Conservation (phyloP, 2,329 filamentous ascomycete genomes). For the Kalmusia sp. region DNA sequence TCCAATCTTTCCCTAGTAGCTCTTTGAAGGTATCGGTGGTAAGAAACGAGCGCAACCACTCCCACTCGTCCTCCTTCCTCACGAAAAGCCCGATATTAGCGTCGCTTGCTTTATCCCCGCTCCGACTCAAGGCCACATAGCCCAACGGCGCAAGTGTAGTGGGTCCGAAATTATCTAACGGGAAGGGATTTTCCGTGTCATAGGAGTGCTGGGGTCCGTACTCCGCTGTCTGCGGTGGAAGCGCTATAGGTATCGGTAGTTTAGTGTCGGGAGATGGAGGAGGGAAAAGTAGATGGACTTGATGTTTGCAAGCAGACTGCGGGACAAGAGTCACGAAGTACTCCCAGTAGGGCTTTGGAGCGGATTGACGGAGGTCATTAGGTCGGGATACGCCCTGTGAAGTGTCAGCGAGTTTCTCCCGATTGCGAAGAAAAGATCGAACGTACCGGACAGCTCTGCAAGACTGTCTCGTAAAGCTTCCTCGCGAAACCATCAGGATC, state of each 20-base stretch:
- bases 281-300: slow-evolving; percentile 20
- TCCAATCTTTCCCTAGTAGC: slow-evolving; percentile 5
- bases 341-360: slow-evolving; percentile 25
- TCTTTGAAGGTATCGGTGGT: slow-evolving; percentile 28
- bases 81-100: slow-evolving; percentile 25
- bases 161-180: slow-evolving; percentile 35
- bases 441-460: slow-evolving; percentile 24
- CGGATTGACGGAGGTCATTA: slow-evolving; percentile 23
- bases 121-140: slow-evolving; percentile 27
- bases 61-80: slow-evolving; percentile 47
- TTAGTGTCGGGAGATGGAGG: background rate
- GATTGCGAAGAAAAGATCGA: too few species aligned
- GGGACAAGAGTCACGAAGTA: slow-evolving; percentile 25
- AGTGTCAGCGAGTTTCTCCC: background rate
- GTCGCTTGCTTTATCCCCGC: slow-evolving; percentile 21
- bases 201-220: slow-evolving; percentile 25
- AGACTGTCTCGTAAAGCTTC: slow-evolving; percentile 21
- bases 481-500: slow-evolving; percentile 21
- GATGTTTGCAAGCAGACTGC: slow-evolving; percentile 20
- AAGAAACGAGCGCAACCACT: slow-evolving; percentile 50
- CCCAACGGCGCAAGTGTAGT: slow-evolving; percentile 44
- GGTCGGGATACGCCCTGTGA: slow-evolving; percentile 18
- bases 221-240: slow-evolving; percentile 9
- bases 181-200: slow-evolving; percentile 31
- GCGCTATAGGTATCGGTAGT: slow-evolving; percentile 12